These are phyloP conservation scores for Suhomyces sp. DNA, from an alignment of 805 yeast species.

Conservation along the genomic window DNA sequence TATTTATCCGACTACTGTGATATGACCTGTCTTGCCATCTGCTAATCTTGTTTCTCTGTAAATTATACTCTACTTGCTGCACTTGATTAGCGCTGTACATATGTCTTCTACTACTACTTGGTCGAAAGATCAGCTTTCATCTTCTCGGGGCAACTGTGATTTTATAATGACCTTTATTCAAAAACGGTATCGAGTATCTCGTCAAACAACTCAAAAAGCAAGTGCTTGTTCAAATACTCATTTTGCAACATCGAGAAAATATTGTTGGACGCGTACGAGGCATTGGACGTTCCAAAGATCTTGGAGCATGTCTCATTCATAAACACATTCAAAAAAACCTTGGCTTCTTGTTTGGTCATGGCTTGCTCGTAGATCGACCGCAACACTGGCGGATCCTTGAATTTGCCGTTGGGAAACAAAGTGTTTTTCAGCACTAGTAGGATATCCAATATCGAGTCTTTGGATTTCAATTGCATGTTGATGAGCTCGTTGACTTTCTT, in stretches of 20 bases:
- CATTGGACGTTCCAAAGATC: conserved; percentile 66
- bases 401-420: conserved; percentile 47
- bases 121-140: too few relatives aligned
- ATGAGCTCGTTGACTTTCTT: conserved; percentile 52
- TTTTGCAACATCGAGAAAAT: conserved; percentile 72
- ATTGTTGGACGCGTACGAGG: conserved; percentile 58
- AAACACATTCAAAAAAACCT: conserved; percentile 50
- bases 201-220: conserved; percentile 60
- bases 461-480: conserved; percentile 34
- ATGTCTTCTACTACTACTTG: too few relatives aligned
- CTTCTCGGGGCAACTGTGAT: too few relatives aligned
- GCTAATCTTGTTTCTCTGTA: too few relatives aligned
- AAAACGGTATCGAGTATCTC: conserved; percentile 48
- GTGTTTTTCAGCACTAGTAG: conserved; percentile 19
- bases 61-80: too few relatives aligned
- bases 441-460: conserved; percentile 43
- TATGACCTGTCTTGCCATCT: too few relatives aligned
- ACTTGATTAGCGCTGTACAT: too few relatives aligned
- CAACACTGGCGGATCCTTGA: conserved; percentile 43
- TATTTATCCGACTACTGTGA: too few relatives aligned
- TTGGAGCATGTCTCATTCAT: conserved; percentile 64
- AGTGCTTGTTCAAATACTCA: conserved; percentile 62
- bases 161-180: conserved; percentile 7
- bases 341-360: conserved; percentile 57
- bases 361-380: conserved; percentile 52